Evolutionary conservation across 441 rosid genomes (phyloP), one percentile per base, ranked within the genome.

Genomic region (Metrosideros polymorpha): DNA sequence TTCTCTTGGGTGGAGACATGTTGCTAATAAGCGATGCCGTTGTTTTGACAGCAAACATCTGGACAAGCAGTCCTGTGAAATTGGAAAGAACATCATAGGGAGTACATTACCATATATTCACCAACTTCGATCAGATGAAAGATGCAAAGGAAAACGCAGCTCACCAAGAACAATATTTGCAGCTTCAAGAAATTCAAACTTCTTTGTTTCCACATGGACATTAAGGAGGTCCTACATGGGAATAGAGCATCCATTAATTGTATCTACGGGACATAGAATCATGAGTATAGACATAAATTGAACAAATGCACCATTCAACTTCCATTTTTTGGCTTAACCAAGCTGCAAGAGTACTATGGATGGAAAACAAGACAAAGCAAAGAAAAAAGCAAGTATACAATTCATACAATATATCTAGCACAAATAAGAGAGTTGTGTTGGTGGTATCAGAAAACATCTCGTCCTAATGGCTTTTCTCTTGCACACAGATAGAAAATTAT

Each of bases 1-100:
- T 88, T 91, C 91, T 94, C 84, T 95, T 93, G 53, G 97, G 96
- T 9, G 96, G 97, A 87, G 99, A 94, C 98, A 95, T 95, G 85
- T 95, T 95, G 83, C 86, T 84, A 77, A 93, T 89, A 82, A 95
- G 94, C n/a, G 94, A 93, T 49, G 84, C 87, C 51, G 89, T 83
- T 24, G 93, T 92, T 56, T 87, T 83, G 84, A 92, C 76, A 10
- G 90, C 85, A 52, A 91, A 79, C 82, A 95, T 52, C 85, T 95
- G 98, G 76, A 94, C 86, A 56, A 91, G 61, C 27, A 88, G 92
- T 76, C 96, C 98, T 95, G 91, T 54, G n/a, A 52, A 59, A 82
- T 35, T 49, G 9, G 84, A 84, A 43, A 66, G 4, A 24, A 24
- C 59, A 55, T 25, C 25, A 18, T 55, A 55, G 59, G 24, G 59